Conservation (phyloP, 345 rosid genomes). For the Tarenaya hassleriana region DNA sequence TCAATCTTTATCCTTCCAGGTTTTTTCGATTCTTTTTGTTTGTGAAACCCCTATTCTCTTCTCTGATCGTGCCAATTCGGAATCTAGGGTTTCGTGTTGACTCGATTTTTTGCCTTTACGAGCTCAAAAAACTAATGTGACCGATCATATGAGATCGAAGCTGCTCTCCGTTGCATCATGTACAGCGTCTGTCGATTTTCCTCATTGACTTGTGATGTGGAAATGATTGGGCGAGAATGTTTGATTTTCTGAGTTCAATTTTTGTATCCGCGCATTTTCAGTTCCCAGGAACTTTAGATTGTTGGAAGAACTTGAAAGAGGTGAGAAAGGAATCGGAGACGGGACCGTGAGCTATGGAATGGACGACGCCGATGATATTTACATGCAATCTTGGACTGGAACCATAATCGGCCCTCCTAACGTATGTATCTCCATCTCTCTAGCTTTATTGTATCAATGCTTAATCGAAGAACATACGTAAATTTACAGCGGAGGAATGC, state of each 20-base stretch:
- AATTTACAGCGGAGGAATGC: not conserved
- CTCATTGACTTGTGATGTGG: not conserved
- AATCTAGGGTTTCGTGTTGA: constrained; percentile 11
- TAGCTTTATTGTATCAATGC: not conserved
- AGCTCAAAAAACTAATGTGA: not conserved
- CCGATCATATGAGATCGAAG: not conserved
- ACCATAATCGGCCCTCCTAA: constrained; percentile 73
- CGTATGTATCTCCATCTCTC: constrained; percentile 31
- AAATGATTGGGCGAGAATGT: not conserved
- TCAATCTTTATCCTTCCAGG: not conserved
- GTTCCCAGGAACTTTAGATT: constrained; percentile 83
- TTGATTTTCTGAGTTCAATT: not conserved
- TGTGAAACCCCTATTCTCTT: not conserved
- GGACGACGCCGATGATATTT: constrained; percentile 80
- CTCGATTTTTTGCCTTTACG: not conserved
- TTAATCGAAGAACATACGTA: not conserved
- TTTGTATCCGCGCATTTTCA: constrained; percentile 15
- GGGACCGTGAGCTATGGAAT: constrained; percentile 87
- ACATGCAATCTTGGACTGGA: constrained; percentile 88
- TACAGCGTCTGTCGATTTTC: not conserved
- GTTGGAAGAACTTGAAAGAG: constrained; percentile 84
- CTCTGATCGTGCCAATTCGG: not conserved
- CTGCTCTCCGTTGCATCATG: not conserved
- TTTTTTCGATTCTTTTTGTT: not conserved
- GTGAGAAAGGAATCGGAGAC: constrained; percentile 83